Evolutionary conservation across 257 asterid species (phyloP).

Genomic region (Solanum dulcamara): DNA sequence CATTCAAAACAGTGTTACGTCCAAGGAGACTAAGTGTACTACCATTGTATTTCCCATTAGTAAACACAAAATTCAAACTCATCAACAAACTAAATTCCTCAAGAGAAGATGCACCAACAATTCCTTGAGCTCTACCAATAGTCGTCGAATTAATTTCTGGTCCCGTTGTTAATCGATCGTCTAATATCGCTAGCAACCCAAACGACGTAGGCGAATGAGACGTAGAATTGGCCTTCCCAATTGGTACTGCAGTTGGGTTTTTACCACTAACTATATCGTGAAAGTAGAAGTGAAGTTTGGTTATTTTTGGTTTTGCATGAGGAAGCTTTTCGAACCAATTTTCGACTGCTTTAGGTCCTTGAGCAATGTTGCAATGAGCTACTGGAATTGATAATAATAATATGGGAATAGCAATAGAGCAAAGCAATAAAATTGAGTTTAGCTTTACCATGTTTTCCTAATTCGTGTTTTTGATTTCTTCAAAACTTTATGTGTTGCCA

Average conservation of each 20-base stretch:
- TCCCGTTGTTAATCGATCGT: conserved; percentile 12
- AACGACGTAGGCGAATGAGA: conserved; percentile 13
- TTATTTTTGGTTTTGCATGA: conserved; percentile 7
- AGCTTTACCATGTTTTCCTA: background rate
- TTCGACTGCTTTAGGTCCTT: conserved; percentile 11
- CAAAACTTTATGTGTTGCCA: background rate
- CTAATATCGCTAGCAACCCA: conserved; percentile 15
- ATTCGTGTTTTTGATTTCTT: background rate
- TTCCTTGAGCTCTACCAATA: conserved; percentile 47
- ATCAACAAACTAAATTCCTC: conserved; percentile 11
- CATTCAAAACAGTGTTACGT: conserved; percentile 8
- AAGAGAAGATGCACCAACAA: conserved; percentile 17
- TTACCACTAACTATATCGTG: conserved; percentile 26
- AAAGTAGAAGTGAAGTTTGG: conserved; percentile 29
- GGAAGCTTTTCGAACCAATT: conserved; percentile 20
- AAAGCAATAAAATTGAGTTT: background rate
- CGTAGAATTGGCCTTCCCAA: conserved; percentile 14
- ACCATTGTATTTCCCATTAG: conserved; percentile 27
- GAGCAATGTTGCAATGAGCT: background rate
- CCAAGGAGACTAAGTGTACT: conserved; percentile 38
- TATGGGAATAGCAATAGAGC: background rate
- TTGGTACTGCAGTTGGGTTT: conserved; percentile 3
- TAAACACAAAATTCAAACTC: conserved; percentile 27
- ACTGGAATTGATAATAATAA: background rate
- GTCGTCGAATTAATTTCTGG: conserved; percentile 16